Evolutionary conservation across 352 stramenopile species (phyloP), one percentile per base, ranked within the genome.

Genomic region (Phytopythium montanum): DNA sequence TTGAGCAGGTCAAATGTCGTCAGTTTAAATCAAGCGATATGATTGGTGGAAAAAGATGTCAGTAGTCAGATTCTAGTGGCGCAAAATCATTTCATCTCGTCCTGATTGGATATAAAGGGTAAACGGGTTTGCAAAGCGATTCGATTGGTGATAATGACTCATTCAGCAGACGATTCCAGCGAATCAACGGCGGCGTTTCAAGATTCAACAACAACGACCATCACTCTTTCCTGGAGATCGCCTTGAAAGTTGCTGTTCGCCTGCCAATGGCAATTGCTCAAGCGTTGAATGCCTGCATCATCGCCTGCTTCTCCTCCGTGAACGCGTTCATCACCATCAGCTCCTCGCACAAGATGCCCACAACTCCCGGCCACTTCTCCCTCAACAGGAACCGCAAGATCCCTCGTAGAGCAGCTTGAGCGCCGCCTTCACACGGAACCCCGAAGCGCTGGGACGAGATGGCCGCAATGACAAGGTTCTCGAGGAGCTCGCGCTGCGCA

Each of bases 391-490:
- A 86, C 28, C 72, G 76, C 61, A 85, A 72, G 53, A 85, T 72
- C 33, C 57, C 55, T n/a, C 71, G 68, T 13, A 86, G 54, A 0
- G 60, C 76, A 21, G 74, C 62, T 41, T 62, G 48, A 16, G 70
- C 68, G 21, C 53, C 68, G 45, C 66, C 13, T 3, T 56, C 61
- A 1, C 41, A 31, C 2, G 76, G 73, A 10, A 89, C n/a, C 0
- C 73, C 67, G 48, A 82, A 71, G 53, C 80, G 81, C 2, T 79
- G 79, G 1, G 82, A 88, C 0, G 82, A 87, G 58, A 92, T 88
- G 33, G 82, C 90, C 33, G 74, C 59, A 45, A 90, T 64, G 6
- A 74, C 78, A 3, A 92, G 65, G 50, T 77, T 88, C 31, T 49
- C 48, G 0, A 85, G 59, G 26, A 76, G 65, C 48, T 85, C 75